Evolutionary conservation across 2,329 filamentous ascomycete genomes (phyloP).

Genomic region (Sphaceloma murrayae): DNA sequence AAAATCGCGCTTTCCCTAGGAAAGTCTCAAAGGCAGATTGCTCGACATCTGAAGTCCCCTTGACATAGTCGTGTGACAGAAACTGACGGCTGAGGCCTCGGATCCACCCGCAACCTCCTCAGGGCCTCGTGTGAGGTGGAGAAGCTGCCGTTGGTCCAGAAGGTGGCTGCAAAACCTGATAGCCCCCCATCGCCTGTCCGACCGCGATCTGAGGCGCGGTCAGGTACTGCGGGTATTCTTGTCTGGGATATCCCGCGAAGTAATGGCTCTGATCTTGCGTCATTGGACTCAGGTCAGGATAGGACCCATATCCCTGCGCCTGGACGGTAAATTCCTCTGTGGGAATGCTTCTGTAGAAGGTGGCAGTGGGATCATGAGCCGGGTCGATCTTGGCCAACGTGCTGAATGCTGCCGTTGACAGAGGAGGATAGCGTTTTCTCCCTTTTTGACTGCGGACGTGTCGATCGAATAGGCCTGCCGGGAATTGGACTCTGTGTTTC

Average conservation of each 20-base stretch:
- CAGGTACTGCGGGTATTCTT: background rate
- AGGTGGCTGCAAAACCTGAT: conserved; percentile 4
- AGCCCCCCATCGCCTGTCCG: background rate
- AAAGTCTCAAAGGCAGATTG: too few species aligned
- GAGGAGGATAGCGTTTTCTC: background rate
- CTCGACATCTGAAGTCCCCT: background rate
- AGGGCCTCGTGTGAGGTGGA: background rate
- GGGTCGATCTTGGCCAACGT: conserved; percentile 4
- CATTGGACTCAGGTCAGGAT: background rate
- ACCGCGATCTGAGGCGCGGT: background rate
- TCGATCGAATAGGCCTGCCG: conserved; percentile 2
- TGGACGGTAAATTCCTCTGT: background rate
- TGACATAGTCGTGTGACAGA: background rate
- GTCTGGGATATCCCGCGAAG: background rate
- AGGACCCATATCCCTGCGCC: background rate
- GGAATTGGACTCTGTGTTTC: background rate
- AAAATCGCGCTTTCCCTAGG: too few species aligned
- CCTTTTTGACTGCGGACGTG: conserved; percentile 1
- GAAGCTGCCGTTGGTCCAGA: background rate
- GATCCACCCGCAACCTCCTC: too few species aligned
- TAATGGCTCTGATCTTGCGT: background rate
- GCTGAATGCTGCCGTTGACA: background rate
- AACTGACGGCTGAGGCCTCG: background rate
- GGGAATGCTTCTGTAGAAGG: background rate
- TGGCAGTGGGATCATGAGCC: background rate